phyloP scores from a whole-genome alignment of 2,329 filamentous ascomycete species.

The Arthrinium phaeospermum region DNA sequence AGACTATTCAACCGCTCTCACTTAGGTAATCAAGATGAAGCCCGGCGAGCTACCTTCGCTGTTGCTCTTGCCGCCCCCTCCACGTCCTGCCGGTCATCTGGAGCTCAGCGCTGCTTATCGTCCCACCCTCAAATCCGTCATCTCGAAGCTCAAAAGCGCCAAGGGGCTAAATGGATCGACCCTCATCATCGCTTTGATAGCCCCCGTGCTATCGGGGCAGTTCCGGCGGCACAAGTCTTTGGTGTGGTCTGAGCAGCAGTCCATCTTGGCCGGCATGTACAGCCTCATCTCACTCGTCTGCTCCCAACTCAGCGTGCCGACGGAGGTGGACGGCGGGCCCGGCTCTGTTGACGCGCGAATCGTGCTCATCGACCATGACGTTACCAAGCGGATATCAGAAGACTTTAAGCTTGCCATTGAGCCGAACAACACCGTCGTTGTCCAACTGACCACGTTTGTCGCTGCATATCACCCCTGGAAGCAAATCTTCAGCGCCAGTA shows the following conservation, averaged over 20 bases:
- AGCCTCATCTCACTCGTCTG: conserved; percentile 77
- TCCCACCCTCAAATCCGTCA: conserved; percentile 59
- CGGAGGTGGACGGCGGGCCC: conserved; percentile 61
- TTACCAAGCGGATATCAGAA: conserved; percentile 36
- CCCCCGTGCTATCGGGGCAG: conserved; percentile 43
- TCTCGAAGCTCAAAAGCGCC: conserved; percentile 53
- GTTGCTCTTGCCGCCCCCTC: conserved; percentile 69
- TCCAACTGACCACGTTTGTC: conserved; percentile 59
- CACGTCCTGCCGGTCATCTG: conserved; percentile 56
- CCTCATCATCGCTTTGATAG: conserved; percentile 61
- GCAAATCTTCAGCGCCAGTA: conserved; percentile 68
- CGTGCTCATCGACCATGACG: conserved; percentile 71
- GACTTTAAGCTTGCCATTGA: conserved; percentile 46
- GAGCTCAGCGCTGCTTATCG: conserved; percentile 65
- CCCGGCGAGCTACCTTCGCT: conserved; percentile 50
- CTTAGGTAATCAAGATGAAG: conserved; percentile 14
- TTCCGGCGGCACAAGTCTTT: conserved; percentile 56
- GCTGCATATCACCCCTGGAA: conserved; percentile 65
- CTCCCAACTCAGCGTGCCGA: conserved; percentile 64
- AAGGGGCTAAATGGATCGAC: conserved; percentile 39
- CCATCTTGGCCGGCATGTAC: conserved; percentile 79
- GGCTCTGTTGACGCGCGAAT: conserved; percentile 79
- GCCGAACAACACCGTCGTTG: conserved; percentile 52
- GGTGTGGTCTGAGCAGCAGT: conserved; percentile 72
- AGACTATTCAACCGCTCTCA: neutral